A percentile compares a stretch with the other conserved stretches of the same genome.
Conservation (phyloP, 257 asterid genomes). For the Nicotiana otophora region DNA sequence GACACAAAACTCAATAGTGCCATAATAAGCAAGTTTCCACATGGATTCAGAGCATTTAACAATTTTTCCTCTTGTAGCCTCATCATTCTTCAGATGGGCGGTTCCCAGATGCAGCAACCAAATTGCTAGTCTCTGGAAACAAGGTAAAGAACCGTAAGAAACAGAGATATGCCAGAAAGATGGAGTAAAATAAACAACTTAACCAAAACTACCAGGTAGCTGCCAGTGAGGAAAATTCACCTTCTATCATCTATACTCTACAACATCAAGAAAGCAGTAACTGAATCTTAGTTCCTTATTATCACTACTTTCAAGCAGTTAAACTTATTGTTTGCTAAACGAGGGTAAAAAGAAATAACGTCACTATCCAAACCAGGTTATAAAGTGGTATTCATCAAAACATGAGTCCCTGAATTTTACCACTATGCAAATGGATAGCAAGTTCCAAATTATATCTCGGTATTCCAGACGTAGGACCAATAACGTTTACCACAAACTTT, state of each 20-base stretch:
- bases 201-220: neutral
- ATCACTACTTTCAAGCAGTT: neutral
- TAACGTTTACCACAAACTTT: neutral
- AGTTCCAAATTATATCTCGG: neutral
- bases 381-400: neutral
- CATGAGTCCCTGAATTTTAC: neutral
- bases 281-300: neutral
- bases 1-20: constrained; percentile 53
- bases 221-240: neutral
- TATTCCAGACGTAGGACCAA: neutral
- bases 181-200: neutral
- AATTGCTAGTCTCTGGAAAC: constrained; percentile 62
- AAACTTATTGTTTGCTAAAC: neutral
- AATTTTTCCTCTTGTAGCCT: constrained; percentile 54
- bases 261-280: neutral
- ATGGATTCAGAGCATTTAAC: constrained; percentile 85
- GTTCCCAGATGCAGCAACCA: constrained; percentile 56
- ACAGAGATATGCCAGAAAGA: neutral
- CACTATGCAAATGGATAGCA: neutral
- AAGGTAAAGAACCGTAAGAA: constrained; percentile 4
- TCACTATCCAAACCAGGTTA: neutral
- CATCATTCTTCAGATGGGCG: constrained; percentile 34
- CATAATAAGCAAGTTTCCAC: constrained; percentile 93
- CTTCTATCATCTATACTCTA: neutral
- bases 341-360: neutral